Evolutionary conservation across 805 yeast genomes (phyloP).

Genomic region (Candida piceae): DNA sequence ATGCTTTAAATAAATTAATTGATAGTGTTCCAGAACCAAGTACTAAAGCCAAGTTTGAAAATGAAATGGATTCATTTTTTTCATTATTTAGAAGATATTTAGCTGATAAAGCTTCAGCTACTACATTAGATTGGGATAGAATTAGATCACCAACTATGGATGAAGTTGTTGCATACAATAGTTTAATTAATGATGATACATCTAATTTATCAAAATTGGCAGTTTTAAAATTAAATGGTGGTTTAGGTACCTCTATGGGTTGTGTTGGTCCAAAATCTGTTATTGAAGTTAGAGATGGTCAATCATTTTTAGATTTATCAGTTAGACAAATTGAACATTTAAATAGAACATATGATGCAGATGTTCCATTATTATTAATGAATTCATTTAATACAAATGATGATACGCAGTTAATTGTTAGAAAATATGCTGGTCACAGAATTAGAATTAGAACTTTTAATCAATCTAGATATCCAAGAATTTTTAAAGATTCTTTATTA

Average conservation of each 20-base stretch:
- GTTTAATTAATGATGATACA: constrained; percentile 37
- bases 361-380: constrained; percentile 95
- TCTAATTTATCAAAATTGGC: constrained; percentile 76
- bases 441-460: constrained; percentile 92
- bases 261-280: constrained; percentile 99
- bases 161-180: constrained; percentile 79
- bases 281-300: constrained; percentile 97
- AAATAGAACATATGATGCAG: constrained; percentile 84
- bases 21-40: constrained; percentile 65
- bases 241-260: constrained; percentile 98
- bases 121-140: constrained; percentile 88
- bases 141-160: constrained; percentile 85
- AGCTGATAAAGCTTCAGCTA: constrained; percentile 81
- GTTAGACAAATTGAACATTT: constrained; percentile 96
- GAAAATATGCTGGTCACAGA: constrained; percentile 95
- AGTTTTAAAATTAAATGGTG: constrained; percentile 95
- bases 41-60: constrained; percentile 60
- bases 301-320: constrained; percentile 89
- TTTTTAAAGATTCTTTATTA: constrained; percentile 88
- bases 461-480: constrained; percentile 97
- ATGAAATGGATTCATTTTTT: constrained; percentile 92
- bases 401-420: constrained; percentile 91
- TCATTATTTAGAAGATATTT: constrained; percentile 89
- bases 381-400: constrained; percentile 97
- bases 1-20: constrained; percentile 82